Evolutionary conservation across 768 basidiomycete genomes (phyloP), one percentile per base, ranked within the genome.

Genomic region (Phaeotremella fagi): DNA sequence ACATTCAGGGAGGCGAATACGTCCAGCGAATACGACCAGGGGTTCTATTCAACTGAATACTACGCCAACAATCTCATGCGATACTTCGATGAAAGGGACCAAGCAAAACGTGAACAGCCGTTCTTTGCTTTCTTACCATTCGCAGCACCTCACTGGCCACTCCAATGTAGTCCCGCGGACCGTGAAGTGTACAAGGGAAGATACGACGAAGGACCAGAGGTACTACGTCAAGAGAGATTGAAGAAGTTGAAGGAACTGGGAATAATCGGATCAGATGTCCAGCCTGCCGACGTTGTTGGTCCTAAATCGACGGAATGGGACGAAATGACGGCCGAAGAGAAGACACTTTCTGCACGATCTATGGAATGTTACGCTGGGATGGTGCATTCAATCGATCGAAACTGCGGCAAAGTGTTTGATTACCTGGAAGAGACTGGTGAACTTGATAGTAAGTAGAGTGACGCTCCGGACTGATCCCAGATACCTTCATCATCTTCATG

Each of bases 51-150:
- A 25, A 11, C 52, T 5, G 20, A 52, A 14, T 18, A 27, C 14
- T 54, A 33, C 27, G 36, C 25, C 18, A 51, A 54, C 20, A 28
- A 14, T 14, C 9, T 54, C 11, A 9, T 54, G 5, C 22, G 18
- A 6, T 41, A 41, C 38, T 41, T 41, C 12, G 20, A 12, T 7
- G 38, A 41, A 6, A 11, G 38, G 7, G 7, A 11, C 7, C 9
- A 11, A 20, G 38, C 7, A 7, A 20, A 41, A 7, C 28, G 52
- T 35, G 23, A 5, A 2, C 70, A 65, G 42, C 70, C 71, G 12
- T 71, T 73, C 58, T 69, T 73, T 37, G 63, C 65, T 2, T 73
- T 71, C 44, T 49, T 71, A 29, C 63, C 71, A 9, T 73, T 57
- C 55, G 69, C 64, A 12, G 71, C 67, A 3, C 70, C 70, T 16